Conservation (phyloP, 768 basidiomycete genomes). For the Cystofilobasidium capitatum region DNA sequence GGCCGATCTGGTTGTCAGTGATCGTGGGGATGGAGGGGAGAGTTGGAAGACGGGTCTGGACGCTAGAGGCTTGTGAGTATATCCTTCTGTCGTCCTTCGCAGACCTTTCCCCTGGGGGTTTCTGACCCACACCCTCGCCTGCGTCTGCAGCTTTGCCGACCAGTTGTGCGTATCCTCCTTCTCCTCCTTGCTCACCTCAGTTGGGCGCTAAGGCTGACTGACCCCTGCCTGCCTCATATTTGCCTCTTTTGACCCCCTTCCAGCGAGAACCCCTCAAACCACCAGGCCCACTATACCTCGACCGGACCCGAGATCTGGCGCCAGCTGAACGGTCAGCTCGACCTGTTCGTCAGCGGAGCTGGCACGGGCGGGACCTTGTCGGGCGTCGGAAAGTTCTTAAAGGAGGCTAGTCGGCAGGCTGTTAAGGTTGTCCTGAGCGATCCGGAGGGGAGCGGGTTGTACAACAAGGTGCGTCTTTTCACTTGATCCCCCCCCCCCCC, state of each 20-base stretch:
- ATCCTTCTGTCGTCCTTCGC: background rate
- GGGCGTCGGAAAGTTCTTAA: constrained; percentile 69
- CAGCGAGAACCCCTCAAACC: constrained; percentile 51
- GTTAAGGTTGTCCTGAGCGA: constrained; percentile 65
- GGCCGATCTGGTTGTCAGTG: constrained; percentile 22
- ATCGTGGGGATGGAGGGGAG: constrained; percentile 9
- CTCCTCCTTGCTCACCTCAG: too few species aligned
- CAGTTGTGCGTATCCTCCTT: constrained; percentile 76
- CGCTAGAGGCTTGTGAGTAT: constrained; percentile 23
- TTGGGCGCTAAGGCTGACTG: too few species aligned
- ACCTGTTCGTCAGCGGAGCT: constrained; percentile 84
- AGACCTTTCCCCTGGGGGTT: background rate
- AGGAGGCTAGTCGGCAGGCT: constrained; percentile 39
- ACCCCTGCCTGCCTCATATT: too few species aligned
- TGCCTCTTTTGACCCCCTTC: too few species aligned
- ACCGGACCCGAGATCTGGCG: constrained; percentile 94
- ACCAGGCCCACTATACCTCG: constrained; percentile 72
- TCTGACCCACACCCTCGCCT: background rate
- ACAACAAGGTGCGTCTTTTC: constrained; percentile 62
- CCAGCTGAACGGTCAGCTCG: constrained; percentile 70
- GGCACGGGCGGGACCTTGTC: constrained; percentile 88
- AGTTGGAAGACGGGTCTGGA: constrained; percentile 23
- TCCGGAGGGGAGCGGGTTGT: constrained; percentile 83
- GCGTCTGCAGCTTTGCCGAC: constrained; percentile 65
- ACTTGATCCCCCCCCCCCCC: background rate